Evolutionary conservation across 2,329 filamentous ascomycete genomes (phyloP).

Genomic region (Paramyrothecium sp.): DNA sequence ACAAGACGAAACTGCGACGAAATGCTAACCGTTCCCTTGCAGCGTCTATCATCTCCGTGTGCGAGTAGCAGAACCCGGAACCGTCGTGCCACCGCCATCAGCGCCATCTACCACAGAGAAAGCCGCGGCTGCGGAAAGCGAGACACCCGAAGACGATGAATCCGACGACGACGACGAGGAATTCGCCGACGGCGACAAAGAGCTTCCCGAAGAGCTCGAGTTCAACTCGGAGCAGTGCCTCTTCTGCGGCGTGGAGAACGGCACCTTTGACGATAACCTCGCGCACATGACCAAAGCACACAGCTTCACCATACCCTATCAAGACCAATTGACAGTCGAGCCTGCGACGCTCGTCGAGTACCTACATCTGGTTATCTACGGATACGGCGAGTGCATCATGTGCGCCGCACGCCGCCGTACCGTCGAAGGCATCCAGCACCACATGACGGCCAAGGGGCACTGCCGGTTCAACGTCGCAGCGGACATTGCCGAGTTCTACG

Average conservation of each 20-base stretch:
- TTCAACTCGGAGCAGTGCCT: conserved; percentile 35
- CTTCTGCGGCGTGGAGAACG: conserved; percentile 34
- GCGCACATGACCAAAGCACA: conserved; percentile 50
- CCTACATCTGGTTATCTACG: conserved; percentile 46
- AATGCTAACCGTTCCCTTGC: background rate
- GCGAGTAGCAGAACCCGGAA: conserved; percentile 15
- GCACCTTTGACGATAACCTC: conserved; percentile 34
- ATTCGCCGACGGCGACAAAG: background rate
- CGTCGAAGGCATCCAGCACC: conserved; percentile 45
- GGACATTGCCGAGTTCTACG: conserved; percentile 40
- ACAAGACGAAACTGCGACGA: background rate
- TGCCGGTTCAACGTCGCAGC: conserved; percentile 42
- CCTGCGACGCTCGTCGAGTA: conserved; percentile 45
- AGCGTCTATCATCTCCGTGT: conserved; percentile 21
- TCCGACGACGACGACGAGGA: background rate
- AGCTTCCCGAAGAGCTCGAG: conserved; percentile 3
- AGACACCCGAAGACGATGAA: conserved; percentile 2
- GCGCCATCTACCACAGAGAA: conserved; percentile 2
- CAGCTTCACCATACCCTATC: conserved; percentile 41
- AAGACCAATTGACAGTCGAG: conserved; percentile 39
- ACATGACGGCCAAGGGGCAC: conserved; percentile 49
- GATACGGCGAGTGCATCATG: conserved; percentile 48
- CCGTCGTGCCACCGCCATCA: conserved; percentile 6
- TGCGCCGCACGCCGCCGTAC: conserved; percentile 44
- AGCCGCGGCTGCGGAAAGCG: background rate